These are phyloP conservation scores for Luvunga scandens DNA, from an alignment of 345 rosid genomes.

Conservation along the genomic window DNA sequence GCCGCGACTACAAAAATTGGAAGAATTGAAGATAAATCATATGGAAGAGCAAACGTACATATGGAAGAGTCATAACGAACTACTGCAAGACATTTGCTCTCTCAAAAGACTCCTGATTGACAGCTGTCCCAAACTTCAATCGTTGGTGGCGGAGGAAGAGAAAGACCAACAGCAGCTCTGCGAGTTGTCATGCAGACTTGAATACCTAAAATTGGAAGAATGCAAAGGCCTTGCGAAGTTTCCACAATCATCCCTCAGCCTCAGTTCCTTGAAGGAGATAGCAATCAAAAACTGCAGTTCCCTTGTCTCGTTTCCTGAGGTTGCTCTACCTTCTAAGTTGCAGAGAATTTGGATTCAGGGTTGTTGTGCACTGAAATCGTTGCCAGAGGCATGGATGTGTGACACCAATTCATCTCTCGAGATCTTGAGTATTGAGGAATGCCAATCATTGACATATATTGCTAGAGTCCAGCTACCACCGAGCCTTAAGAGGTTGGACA, in stretches of 20 bases:
- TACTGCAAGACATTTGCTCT: neutral
- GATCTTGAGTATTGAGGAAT: rapidly evolving
- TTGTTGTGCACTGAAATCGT: too few species aligned
- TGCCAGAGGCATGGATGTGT: too few species aligned
- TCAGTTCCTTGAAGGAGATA: neutral
- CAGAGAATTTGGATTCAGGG: rapidly evolving
- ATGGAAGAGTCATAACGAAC: neutral
- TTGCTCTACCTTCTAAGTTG: neutral
- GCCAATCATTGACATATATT: neutral
- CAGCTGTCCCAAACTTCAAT: neutral
- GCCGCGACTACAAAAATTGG: neutral
- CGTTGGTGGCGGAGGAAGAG: too few species aligned
- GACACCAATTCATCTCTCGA: too few species aligned
- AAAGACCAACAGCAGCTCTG: too few species aligned
- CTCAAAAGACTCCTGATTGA: neutral
- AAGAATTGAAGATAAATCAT: neutral
- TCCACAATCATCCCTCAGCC: too few species aligned
- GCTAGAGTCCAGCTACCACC: too few species aligned
- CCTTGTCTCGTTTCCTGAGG: neutral
- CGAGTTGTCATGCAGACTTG: too few species aligned
- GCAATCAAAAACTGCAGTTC: neutral
- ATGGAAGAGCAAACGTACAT: neutral
- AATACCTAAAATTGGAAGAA: rapidly evolving
- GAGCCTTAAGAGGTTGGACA: too few species aligned
- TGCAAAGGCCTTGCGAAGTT: too few species aligned